Base-by-base conservation (phyloP, 768 basidiomycete species). In the Agrocybe praecox region DNA sequence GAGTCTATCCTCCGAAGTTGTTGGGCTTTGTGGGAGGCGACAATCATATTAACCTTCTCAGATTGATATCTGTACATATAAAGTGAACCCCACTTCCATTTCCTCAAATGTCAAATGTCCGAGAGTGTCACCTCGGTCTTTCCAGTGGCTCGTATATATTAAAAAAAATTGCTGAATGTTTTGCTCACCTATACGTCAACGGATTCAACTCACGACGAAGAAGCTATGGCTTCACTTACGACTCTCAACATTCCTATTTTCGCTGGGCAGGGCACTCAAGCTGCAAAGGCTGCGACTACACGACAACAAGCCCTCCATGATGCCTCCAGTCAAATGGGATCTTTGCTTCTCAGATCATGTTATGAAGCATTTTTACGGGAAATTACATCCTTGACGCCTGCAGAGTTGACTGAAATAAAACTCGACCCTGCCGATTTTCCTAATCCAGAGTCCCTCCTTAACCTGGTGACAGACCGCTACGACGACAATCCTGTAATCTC, bases 401-500 rank as follows among this genome's bases (percentile, higher is more conserved):
- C 36, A 40, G 36, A 40, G n/a, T 40, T 40, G 36, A n/a, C 36
- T 12, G 36, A n/a, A 40, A 40, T 40, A 4, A 40, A 40, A 40
- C 12, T 40, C 6, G 36, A 40, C 36, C 36, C 36, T 40, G 36
- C 36, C 36, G 36, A 40, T 12, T 40, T 40, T n/a, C 36, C 36
- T 40, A 40, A 40, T 40, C 36, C 36, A 40, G 36, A 40, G n/a
- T 40, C 36, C 36, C 36, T 40, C 36, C 36, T 40, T n/a, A 40
- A 40, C 36, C n/a, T 40, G 36, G 36, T 40, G 36, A 12, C 36
- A 40, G 65, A 67, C 1, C 68, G 68, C 42, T 80, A 82, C 59
- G 21, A 48, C 36, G 62, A 72, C 53, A 84, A 86, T 55, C 74
- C 85, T 10, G 67, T 84, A 3, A 63, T 86, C 21, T 80, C 83